Conservation (phyloP, 768 basidiomycete genomes). For the Auricularia heimuer region DNA sequence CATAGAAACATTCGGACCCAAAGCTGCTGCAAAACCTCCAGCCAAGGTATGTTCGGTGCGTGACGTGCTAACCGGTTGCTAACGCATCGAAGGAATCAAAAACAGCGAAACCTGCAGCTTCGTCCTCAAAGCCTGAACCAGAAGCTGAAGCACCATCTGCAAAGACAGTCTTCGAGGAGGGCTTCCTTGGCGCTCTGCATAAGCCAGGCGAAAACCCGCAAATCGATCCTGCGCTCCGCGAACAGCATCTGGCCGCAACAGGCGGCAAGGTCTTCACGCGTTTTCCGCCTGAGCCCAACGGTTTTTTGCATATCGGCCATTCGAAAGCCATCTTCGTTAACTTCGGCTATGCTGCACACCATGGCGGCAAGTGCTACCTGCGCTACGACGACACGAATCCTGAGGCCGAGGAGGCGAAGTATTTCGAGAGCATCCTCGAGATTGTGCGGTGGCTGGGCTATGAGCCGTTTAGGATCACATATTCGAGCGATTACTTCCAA, state of each 20-base stretch:
- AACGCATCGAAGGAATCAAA: constrained; percentile 18
- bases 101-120: constrained; percentile 23
- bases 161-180: constrained; percentile 81
- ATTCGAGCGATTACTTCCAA: constrained; percentile 95
- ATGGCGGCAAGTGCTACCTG: constrained; percentile 87
- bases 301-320: constrained; percentile 90
- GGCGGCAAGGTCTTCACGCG: constrained; percentile 84
- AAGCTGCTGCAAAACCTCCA: constrained; percentile 46
- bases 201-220: constrained; percentile 93
- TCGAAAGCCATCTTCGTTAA: constrained; percentile 98
- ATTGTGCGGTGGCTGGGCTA: constrained; percentile 94
- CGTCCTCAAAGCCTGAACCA: constrained; percentile 11
- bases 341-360: constrained; percentile 95
- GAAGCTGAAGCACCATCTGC: constrained; percentile 25
- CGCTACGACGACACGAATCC: constrained; percentile 99
- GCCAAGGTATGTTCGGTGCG: constrained; percentile 23
- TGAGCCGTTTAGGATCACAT: constrained; percentile 98
- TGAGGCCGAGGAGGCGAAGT: constrained; percentile 90
- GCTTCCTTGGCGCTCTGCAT: constrained; percentile 87
- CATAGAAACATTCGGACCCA: constrained; percentile 57
- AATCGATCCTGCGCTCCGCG: constrained; percentile 62
- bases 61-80: constrained; percentile 37
- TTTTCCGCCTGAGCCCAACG: constrained; percentile 98
- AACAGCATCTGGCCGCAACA: constrained; percentile 72
- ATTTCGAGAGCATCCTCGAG: constrained; percentile 95